These are phyloP conservation scores for Eucalyptus paniculata DNA, from an alignment of 345 rosid species.

Conservation along the genomic window DNA sequence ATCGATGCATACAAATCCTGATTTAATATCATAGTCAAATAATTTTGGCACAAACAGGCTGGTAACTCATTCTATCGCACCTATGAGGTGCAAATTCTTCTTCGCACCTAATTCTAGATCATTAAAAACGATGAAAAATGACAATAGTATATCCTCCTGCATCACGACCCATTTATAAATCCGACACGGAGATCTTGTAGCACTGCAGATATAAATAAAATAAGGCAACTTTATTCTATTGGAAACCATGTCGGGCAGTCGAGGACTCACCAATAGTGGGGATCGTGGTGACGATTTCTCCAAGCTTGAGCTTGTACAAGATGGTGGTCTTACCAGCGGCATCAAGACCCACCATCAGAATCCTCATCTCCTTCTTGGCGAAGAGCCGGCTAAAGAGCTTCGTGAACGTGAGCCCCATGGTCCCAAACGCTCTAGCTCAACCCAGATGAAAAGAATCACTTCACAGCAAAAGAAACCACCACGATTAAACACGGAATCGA, in stretches of 20 bases:
- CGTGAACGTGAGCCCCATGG: conserved; percentile 50
- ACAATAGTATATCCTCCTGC: background rate
- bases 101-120: background rate
- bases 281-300: conserved; percentile 76
- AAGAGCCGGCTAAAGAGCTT: conserved; percentile 68
- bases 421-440: background rate
- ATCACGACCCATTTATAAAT: background rate
- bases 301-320: conserved; percentile 79
- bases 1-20: background rate
- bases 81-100: background rate
- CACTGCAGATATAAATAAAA: background rate
- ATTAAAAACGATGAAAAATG: background rate
- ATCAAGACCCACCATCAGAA: conserved; percentile 86
- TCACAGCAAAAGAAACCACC: background rate
- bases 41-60: background rate
- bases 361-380: conserved; percentile 74
- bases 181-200: background rate
- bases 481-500: background rate
- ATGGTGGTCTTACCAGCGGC: conserved; percentile 88
- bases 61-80: background rate
- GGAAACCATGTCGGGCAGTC: background rate
- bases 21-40: background rate
- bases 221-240: background rate
- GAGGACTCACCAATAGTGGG: conserved; percentile 59
- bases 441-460: background rate